Evolutionary conservation across 108 stramenopile genomes (phyloP), one percentile per base, ranked within the genome.

Genomic region (Cyclotella sp.): DNA sequence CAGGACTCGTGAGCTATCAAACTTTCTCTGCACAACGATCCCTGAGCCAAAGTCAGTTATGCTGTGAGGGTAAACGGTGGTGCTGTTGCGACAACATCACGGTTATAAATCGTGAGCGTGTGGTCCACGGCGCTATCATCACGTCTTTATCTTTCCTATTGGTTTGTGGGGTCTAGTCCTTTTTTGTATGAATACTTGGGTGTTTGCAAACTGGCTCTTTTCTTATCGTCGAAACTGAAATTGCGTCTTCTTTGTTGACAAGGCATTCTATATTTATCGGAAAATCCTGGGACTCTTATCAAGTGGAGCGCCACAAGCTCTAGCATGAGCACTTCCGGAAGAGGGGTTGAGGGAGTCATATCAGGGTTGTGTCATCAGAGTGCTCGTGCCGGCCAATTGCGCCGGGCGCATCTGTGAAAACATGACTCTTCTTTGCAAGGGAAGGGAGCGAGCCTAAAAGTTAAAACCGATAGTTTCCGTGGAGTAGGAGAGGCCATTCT

Each of bases 401-500:
- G 90, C 61, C 2, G n/a, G 28, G 0, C 18, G 8, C 19, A 72
- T 70, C 54, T 79, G 76, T 68, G 95, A 96, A 63, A 89, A 88
- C 93, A 13, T 78, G 90, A n/a, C 77, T 96, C n/a, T 81, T 90
- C 11, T 79, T 96, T 11, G 93, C 91, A 28, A 92, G 95, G 34
- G 63, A 73, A 18, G 87, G 85, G 18, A 86, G 80, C 39, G 90
- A 83, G 60, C 60, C 60, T 61, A 29, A 61, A 61, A 13, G 4
- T 34, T 30, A 30, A 34, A 39, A 29, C 91, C 40, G 58, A 67
- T 42, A 93, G 95, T 58, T 96, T 93, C 64, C 74, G 75, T 43
- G 91, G 90, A 29, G 89, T 96, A 16, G 95, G 95, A 0, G 91
- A 91, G 24, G 92, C 91, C 16, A 88, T 96, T 18, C 65, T 89